A percentile compares a stretch with the other conserved stretches of the same genome.
Evolutionary conservation across 192 early-diverging fungal species (phyloP).

Genomic region (Coemansia sp.): DNA sequence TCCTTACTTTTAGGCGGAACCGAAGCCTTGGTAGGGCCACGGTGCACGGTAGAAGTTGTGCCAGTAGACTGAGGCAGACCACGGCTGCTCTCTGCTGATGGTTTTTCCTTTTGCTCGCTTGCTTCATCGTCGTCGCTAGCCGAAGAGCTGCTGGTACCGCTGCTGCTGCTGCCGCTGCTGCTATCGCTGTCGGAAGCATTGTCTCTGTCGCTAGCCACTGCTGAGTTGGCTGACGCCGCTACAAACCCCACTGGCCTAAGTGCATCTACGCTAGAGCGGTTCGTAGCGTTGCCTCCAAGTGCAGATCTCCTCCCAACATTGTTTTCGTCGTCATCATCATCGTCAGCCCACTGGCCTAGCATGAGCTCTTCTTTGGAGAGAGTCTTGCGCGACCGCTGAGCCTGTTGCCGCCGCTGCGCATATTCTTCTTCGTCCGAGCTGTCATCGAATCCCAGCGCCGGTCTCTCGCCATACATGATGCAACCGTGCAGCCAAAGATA

Average conservation of each 20-base stretch:
- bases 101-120: background rate
- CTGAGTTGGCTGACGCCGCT: background rate
- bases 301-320: background rate
- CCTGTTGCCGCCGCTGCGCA: background rate
- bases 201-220: background rate
- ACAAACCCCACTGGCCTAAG: slow-evolving; percentile 35
- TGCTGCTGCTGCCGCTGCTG: background rate
- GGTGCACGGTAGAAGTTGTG: background rate
- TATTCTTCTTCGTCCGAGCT: slow-evolving; percentile 40
- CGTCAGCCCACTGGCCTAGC: slow-evolving; percentile 47
- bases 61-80: background rate
- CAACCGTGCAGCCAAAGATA: background rate
- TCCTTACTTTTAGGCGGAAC: slow-evolving; percentile 47
- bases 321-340: slow-evolving; percentile 4
- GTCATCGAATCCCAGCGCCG: slow-evolving; percentile 23
- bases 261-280: background rate
- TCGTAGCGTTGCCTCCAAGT: background rate
- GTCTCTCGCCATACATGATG: slow-evolving; percentile 17
- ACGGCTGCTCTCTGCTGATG: background rate
- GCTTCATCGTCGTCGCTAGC: slow-evolving; percentile 5
- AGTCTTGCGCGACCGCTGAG: background rate
- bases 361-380: slow-evolving; percentile 36
- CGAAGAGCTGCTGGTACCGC: slow-evolving; percentile 3
- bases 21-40: background rate
- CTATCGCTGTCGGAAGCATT: slow-evolving; percentile 12